These are phyloP conservation scores for Lentinula lateritia DNA, from an alignment of 768 basidiomycete species.

Conservation along the genomic window DNA sequence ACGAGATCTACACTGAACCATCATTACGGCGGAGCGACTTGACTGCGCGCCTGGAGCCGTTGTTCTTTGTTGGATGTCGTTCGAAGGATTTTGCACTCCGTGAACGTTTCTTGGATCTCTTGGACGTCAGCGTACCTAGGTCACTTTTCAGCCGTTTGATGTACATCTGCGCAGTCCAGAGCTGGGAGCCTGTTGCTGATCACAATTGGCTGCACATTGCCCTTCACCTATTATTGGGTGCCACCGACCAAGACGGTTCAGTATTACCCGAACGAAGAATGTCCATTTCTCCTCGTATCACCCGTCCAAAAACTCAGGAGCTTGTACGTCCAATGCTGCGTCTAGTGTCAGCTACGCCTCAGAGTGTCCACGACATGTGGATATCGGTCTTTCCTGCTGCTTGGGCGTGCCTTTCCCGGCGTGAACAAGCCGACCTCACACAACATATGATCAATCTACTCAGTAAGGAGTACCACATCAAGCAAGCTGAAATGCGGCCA, in stretches of 20 bases:
- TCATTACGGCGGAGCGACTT: conserved; percentile 84
- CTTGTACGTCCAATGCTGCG: conserved; percentile 77
- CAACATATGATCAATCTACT: conserved; percentile 86
- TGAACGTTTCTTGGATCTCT: conserved; percentile 81
- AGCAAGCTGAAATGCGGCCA: conserved; percentile 83
- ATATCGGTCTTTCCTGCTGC: conserved; percentile 77
- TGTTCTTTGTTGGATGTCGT: conserved; percentile 89
- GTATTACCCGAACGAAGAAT: conserved; percentile 33
- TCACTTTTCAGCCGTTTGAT: conserved; percentile 77
- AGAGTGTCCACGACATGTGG: conserved; percentile 81
- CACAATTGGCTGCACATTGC: conserved; percentile 94
- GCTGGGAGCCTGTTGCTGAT: conserved; percentile 89
- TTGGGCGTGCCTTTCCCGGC: conserved; percentile 80
- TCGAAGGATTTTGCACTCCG: conserved; percentile 75
- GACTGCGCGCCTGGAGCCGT: conserved; percentile 87
- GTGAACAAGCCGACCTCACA: conserved; percentile 86
- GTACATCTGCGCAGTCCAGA: conserved; percentile 90
- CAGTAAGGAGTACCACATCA: conserved; percentile 89
- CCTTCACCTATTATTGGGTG: conserved; percentile 79
- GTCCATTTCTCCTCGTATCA: conserved; percentile 23
- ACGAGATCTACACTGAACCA: conserved; percentile 91
- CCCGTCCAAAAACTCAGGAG: conserved; percentile 41
- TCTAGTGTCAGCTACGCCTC: conserved; percentile 74
- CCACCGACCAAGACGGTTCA: conserved; percentile 39
- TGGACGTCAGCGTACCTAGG: conserved; percentile 85